A percentile compares a stretch with the other conserved stretches of the same genome.
Conservation (phyloP, 345 rosid species). For the Angophora floribunda region DNA sequence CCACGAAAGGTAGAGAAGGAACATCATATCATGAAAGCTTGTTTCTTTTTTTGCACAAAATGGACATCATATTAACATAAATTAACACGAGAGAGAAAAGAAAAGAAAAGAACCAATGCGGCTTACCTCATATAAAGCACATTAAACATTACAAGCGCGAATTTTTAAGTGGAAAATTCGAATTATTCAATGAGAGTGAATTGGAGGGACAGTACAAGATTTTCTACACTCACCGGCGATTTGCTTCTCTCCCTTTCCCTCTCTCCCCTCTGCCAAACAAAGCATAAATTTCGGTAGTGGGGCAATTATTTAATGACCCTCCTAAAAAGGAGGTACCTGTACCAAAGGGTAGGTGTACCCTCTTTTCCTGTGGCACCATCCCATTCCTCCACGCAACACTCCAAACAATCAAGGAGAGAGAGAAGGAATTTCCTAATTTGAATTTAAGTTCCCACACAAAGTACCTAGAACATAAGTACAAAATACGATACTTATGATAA, state of each 20-base stretch:
- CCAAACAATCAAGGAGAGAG: not conserved
- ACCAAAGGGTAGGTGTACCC: not conserved
- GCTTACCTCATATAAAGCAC: not conserved
- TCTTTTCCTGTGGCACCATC: not conserved
- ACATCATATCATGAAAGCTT: not conserved
- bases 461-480: not conserved
- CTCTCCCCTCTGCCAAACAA: not conserved
- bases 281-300: not conserved
- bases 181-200: not conserved
- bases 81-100: not conserved
- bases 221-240: not conserved
- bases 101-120: not conserved
- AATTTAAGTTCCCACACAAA: not conserved
- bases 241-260: not conserved
- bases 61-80: not conserved
- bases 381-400: not conserved
- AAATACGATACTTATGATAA: not conserved
- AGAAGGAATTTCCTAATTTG: not conserved
- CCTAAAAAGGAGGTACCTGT: not conserved
- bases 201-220: not conserved
- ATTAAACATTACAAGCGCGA: not conserved
- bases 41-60: not conserved
- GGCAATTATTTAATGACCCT: not conserved
- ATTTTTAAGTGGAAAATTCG: not conserved
- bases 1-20: not conserved